These are phyloP conservation scores for Vitrella brassicaformis DNA, from an alignment of 73 alveolate species.

Conservation along the genomic window DNA sequence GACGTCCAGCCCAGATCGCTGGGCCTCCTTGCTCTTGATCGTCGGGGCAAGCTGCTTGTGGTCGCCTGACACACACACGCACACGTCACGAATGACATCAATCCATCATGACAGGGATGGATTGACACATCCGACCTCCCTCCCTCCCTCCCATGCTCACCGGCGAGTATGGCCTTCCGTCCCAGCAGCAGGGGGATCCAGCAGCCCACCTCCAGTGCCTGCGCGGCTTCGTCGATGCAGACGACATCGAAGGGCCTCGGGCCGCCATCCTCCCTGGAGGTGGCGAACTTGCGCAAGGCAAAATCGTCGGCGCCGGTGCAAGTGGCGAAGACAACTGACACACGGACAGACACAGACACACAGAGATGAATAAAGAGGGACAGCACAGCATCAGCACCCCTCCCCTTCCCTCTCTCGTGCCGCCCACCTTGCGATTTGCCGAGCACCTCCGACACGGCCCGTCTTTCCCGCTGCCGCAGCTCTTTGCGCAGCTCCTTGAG, in stretches of 20 bases:
- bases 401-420: neutral
- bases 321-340: conserved; percentile 35
- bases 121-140: no score
- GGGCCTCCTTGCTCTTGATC: conserved; percentile 71
- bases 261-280: conserved; percentile 34
- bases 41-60: conserved; percentile 94
- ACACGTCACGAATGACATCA: no score
- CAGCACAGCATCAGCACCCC: neutral
- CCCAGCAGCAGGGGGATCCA: conserved; percentile 90
- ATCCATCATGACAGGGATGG: no score
- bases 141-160: no score
- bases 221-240: conserved; percentile 95
- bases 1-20: conserved; percentile 58
- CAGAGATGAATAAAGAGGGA: neutral
- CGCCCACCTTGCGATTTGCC: conserved; percentile 23
- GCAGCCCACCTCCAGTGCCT: conserved; percentile 84
- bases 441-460: conserved; percentile 29
- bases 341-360: no score
- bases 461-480: conserved; percentile 31
- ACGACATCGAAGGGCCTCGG: conserved; percentile 88
- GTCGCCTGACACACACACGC: no score
- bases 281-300: neutral
- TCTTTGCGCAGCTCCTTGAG: neutral
- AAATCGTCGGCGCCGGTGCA: conserved; percentile 17
- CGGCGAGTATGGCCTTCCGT: conserved; percentile 86